Base-by-base conservation (phyloP, 352 stramenopile species). In the Thalassiosira hispida region DNA sequence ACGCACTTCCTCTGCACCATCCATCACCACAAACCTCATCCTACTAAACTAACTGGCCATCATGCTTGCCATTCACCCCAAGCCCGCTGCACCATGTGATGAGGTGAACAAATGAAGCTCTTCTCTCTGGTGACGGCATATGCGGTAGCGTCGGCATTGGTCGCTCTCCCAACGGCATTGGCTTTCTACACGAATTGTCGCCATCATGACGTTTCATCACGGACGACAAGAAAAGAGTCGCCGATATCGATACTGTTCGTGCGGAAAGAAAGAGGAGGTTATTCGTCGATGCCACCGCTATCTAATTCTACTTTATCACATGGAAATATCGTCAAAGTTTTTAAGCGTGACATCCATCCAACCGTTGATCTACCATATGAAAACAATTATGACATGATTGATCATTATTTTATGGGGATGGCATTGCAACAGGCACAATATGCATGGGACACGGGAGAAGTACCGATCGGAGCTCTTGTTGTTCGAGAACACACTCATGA, bases 391-490 rank as follows among this genome's bases (percentile, higher is more conserved):
- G 46, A 29, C 18, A 44, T 23, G 2, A 74, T 90, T 42, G 73
- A 93, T 71, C 25, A 88, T 59, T 74, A 86, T 68, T 92, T 92
- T 56, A 94, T 94, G 89, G 71, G 67, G n/a, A 27, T 88, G 65
- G 89, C 89, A 14, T 52, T 94, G 14, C 12, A 80, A 18, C 70
- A 94, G 78, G 86, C 85, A n/a, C 52, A 82, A 46, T n/a, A 73
- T 68, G 84, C 85, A 27, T 75, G 40, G 16, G 47, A 73, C 16
- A 84, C 74, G 52, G 78, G 73, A 12, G 88, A 93, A 84, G 87
- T 94, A 23, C 89, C 88, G 1, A 92, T 95, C 47, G 91, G 91
- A 47, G 89, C 88, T 38, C 33, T 94, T 1, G 52, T 95, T 46
- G 90, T 94, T 33, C 22, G 33, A 57, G 46, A 64, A 40, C 62